Evolutionary conservation across 495 filamentous ascomycete genomes (phyloP).

Genomic region (Annulohypoxylon nitens): DNA sequence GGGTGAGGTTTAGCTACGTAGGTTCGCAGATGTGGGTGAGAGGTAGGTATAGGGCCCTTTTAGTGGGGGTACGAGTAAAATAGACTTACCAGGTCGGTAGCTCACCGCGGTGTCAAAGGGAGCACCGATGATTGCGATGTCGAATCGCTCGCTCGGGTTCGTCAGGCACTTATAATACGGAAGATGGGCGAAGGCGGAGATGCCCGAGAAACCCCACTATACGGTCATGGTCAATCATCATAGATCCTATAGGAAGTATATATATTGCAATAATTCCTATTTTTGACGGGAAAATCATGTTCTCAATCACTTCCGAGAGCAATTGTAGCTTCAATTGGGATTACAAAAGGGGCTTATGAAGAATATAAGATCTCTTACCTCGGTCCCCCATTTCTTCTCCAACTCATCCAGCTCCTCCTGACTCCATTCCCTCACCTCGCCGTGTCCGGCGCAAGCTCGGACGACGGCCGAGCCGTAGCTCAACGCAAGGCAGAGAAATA

Average conservation of each 20-base stretch:
- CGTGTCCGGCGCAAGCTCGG: constrained; percentile 45
- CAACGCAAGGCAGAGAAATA: constrained; percentile 35
- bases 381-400: constrained; percentile 67
- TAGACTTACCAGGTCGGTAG: constrained; percentile 76
- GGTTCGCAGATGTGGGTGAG: background rate
- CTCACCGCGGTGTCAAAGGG: constrained; percentile 88
- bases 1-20: background rate
- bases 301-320: background rate
- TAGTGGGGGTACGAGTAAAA: background rate
- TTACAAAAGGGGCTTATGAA: background rate
- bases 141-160: constrained; percentile 73
- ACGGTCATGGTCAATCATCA: constrained; percentile 22
- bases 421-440: constrained; percentile 51
- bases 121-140: constrained; percentile 84
- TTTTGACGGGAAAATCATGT: background rate
- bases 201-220: constrained; percentile 82
- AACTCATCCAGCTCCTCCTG: constrained; percentile 61
- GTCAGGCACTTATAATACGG: constrained; percentile 80
- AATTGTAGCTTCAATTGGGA: background rate
- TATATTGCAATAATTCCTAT: background rate
- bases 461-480: constrained; percentile 42
- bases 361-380: constrained; percentile 56
- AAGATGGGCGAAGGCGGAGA: constrained; percentile 84
- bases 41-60: background rate
- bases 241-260: background rate